Percentiles rank a stretch among this genome's conserved stretches.
These are phyloP conservation scores for Globisporangium barbulae DNA, from an alignment of 352 stramenopile species.

Conservation along the genomic window DNA sequence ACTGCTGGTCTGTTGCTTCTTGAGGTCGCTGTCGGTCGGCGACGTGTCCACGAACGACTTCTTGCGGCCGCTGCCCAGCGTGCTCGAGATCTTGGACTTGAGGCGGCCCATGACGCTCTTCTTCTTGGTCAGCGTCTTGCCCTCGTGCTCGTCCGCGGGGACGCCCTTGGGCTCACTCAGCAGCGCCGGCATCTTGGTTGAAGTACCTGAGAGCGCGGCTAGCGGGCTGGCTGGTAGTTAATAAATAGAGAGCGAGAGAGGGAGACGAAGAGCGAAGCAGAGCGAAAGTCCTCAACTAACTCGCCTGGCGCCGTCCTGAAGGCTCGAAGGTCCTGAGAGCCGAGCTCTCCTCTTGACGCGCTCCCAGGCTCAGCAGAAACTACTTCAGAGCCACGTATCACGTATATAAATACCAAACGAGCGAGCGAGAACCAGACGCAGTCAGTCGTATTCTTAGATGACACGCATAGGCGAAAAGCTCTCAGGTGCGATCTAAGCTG, in stretches of 20 bases:
- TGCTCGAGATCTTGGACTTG: conserved; percentile 60
- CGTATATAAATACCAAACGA: background rate
- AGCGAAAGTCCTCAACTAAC: conserved; percentile 15
- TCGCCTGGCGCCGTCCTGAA: background rate
- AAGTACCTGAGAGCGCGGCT: background rate
- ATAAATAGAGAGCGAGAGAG: conserved; percentile 9
- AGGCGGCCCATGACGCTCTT: conserved; percentile 64
- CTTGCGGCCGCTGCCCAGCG: conserved; percentile 41
- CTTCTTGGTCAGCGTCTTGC: conserved; percentile 39
- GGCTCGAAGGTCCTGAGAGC: background rate
- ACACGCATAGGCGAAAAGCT: background rate
- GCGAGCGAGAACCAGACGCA: background rate
- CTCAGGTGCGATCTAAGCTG: background rate
- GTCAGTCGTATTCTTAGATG: background rate
- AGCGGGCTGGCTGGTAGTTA: background rate
- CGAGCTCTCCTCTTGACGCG: background rate
- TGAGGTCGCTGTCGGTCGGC: conserved; percentile 33
- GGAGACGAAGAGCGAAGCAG: conserved; percentile 5
- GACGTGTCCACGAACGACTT: conserved; percentile 28
- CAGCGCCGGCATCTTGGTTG: conserved; percentile 25
- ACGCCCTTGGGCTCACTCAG: conserved; percentile 23
- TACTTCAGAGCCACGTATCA: background rate
- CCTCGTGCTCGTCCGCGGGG: conserved; percentile 18
- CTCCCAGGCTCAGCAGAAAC: background rate
- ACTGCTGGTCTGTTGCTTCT: background rate